Percentiles rank a stretch among this genome's conserved stretches.
These are phyloP conservation scores for Pneumocystis jirovecii DNA, from an alignment of 1,139 yeast genomes.

Conservation along the genomic window DNA sequence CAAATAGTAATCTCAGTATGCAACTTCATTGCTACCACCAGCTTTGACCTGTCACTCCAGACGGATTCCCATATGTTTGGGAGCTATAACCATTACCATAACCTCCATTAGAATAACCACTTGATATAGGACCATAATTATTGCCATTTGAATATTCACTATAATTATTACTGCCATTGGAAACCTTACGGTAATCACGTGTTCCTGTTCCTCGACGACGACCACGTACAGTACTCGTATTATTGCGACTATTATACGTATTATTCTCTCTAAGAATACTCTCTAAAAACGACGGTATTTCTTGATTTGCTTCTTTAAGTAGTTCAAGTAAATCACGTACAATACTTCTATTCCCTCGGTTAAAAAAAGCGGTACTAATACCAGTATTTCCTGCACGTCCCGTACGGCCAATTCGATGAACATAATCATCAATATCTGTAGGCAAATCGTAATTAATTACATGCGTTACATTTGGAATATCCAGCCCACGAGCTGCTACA, in stretches of 20 bases:
- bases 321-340: slow-evolving; percentile 79
- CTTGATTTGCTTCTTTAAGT: slow-evolving; percentile 92
- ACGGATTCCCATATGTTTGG: not conserved
- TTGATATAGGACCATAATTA: slow-evolving; percentile 2
- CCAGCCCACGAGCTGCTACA: slow-evolving; percentile 98
- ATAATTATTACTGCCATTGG: slow-evolving; percentile 19
- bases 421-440: slow-evolving; percentile 93
- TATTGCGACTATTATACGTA: slow-evolving; percentile 34
- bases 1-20: not conserved
- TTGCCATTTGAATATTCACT: slow-evolving; percentile 16
- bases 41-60: not conserved
- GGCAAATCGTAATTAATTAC: slow-evolving; percentile 96
- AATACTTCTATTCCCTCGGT: slow-evolving; percentile 84
- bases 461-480: slow-evolving; percentile 96
- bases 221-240: slow-evolving; percentile 32
- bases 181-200: slow-evolving; percentile 34
- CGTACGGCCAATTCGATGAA: slow-evolving; percentile 99
- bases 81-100: not conserved
- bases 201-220: slow-evolving; percentile 36
- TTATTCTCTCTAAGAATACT: slow-evolving; percentile 67
- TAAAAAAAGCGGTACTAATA: slow-evolving; percentile 94
- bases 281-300: slow-evolving; percentile 76
- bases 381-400: slow-evolving; percentile 99
- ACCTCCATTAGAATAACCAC: not conserved
- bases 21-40: not conserved